Percentiles rank a stretch among this genome's conserved stretches.
These are phyloP conservation scores for Geranomyces michiganensis DNA, from an alignment of 192 early-diverging fungal species.

Conservation along the genomic window DNA sequence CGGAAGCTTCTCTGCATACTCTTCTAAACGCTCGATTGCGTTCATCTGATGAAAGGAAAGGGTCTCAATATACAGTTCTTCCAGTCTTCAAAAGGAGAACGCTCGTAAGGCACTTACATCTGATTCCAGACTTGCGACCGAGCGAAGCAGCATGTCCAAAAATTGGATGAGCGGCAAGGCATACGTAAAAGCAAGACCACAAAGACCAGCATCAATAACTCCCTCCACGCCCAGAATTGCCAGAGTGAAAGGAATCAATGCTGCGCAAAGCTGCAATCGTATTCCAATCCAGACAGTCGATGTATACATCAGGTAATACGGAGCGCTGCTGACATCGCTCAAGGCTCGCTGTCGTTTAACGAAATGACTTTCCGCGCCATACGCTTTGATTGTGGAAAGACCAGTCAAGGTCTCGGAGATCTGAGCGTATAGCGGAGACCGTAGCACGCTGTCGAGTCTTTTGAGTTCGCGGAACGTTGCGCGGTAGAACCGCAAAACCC, in stretches of 20 bases:
- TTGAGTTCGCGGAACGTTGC: slow-evolving; percentile 52
- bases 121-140: slow-evolving; percentile 60
- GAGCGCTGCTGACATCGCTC: slow-evolving; percentile 13
- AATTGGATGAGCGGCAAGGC: slow-evolving; percentile 75
- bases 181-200: slow-evolving; percentile 81
- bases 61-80: too few species aligned
- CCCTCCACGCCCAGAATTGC: slow-evolving; percentile 11
- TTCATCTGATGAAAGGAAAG: too few species aligned
- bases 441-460: slow-evolving; percentile 72
- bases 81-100: too few species aligned
- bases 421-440: slow-evolving; percentile 72
- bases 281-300: slow-evolving; percentile 29
- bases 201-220: slow-evolving; percentile 60
- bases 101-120: too few species aligned
- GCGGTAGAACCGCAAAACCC: slow-evolving; percentile 42
- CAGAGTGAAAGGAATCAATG: slow-evolving; percentile 3
- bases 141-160: slow-evolving; percentile 74
- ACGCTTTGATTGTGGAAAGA: slow-evolving; percentile 69
- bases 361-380: slow-evolving; percentile 44
- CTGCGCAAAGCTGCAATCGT: slow-evolving; percentile 22
- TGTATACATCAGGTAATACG: slow-evolving; percentile 18
- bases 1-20: slow-evolving; percentile 44
- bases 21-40: slow-evolving; percentile 46
- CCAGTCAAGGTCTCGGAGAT: slow-evolving; percentile 71
- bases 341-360: neutral